Percentiles rank a stretch among this genome's conserved stretches.
Conservation (phyloP, 352 stramenopile species). For the Phytophthora boehmeriae region DNA sequence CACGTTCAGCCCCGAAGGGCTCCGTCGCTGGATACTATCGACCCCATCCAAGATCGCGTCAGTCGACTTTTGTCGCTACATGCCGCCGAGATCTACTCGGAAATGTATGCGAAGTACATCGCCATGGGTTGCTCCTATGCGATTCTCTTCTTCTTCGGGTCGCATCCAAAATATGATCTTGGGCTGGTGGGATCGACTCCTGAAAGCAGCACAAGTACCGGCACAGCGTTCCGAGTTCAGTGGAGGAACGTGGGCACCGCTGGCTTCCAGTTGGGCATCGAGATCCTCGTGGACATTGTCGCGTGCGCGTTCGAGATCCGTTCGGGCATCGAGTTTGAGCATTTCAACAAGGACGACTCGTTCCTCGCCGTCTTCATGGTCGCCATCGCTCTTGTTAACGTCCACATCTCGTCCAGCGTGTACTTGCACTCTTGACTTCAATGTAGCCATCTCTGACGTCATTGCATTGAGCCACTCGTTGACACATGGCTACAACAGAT, state of each 20-base stretch:
- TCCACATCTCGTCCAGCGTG: conserved; percentile 26
- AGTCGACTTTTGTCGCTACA: conserved; percentile 24
- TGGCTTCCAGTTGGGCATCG: conserved; percentile 21
- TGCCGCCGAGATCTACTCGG: conserved; percentile 26
- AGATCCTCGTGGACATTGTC: conserved; percentile 33
- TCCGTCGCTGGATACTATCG: conserved; percentile 5
- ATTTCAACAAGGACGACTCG: conserved; percentile 23
- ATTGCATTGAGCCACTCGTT: conserved; percentile 10
- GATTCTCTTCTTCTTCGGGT: conserved; percentile 39
- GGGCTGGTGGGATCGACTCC: background rate
- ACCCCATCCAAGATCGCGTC: conserved; percentile 10
- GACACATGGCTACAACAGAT: conserved; percentile 30
- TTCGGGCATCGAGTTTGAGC: conserved; percentile 25
- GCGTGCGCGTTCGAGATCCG: conserved; percentile 31
- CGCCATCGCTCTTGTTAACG: conserved; percentile 23
- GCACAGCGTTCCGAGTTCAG: background rate
- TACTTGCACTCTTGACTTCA: conserved; percentile 5
- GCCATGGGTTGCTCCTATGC: conserved; percentile 44
- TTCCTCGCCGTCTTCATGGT: conserved; percentile 30
- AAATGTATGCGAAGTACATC: conserved; percentile 60
- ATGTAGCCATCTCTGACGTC: conserved; percentile 8
- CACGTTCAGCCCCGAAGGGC: conserved; percentile 2
- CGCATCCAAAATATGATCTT: conserved; percentile 38
- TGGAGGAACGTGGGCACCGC: conserved; percentile 15
- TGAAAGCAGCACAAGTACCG: background rate